Base-by-base conservation (phyloP, 2,329 filamentous ascomycete species). In the Fusarium protoensiforme region DNA sequence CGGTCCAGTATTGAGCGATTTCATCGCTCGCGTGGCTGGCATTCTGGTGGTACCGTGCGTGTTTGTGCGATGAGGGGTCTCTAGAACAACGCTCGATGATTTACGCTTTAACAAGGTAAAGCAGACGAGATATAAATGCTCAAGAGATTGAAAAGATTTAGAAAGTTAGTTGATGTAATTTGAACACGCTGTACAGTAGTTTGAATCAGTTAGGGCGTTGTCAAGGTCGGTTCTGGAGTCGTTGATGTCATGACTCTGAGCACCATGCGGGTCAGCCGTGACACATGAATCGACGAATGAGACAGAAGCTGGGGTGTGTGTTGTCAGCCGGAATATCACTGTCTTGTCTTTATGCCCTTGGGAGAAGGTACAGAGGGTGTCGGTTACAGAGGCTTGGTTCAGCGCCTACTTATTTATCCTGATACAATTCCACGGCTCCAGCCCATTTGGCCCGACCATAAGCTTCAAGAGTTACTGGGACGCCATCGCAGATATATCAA, bases 201-300 rank as follows among this genome's bases (percentile, higher is more conserved):
- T 51, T 33, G 24, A 22, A 16, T 41, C 51, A 59, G 39, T 58
- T 56, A 43, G 54, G 61, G 63, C 54, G 61, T 67, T 59, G 51
- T 33, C 5, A 18, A 22, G 56, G 16, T 36, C 22, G 18, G 20
- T 35, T 43, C 22, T 18, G 7, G 9, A 35, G 61, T 71, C 69
- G 67, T 71, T 71, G 69, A 71, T 71, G 69, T 71, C 68, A 71
- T 71, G 58, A 33, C 48, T 31, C 24, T 16, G 24, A 29, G 13
- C 31, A 22, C 2, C 13, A 24, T 31, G 11, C 33, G 36, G 43
- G 14, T 51, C 27, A n/a, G 27, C 9, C 27, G 46, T 43, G 29
- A 46, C 38, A 43, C 60, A 57, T 29, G 33, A 18, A 10, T 2
- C 6, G 10, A 13, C 1, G 7, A 35, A 16, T 51, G 46, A 31